These are phyloP conservation scores for Arthrinium phaeospermum DNA, from an alignment of 2,329 filamentous ascomycete genomes.

Conservation along the genomic window DNA sequence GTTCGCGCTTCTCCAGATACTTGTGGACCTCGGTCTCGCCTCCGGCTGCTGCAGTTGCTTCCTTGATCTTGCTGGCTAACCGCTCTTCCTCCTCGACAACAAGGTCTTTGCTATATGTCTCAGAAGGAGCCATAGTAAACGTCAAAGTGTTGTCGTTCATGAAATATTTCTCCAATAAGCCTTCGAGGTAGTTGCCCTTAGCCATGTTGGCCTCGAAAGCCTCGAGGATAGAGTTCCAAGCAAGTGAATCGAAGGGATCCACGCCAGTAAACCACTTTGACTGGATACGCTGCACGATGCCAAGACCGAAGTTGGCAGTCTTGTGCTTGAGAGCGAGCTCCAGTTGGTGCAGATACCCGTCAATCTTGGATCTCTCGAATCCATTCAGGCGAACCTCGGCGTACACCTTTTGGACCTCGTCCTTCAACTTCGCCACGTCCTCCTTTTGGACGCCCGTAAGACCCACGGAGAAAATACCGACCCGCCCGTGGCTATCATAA, in stretches of 20 bases:
- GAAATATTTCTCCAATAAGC: constrained; percentile 86
- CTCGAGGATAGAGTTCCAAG: constrained; percentile 88
- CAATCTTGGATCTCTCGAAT: constrained; percentile 88
- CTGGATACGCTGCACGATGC: constrained; percentile 85
- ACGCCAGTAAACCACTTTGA: constrained; percentile 95
- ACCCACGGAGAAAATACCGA: constrained; percentile 87
- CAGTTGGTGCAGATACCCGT: constrained; percentile 90
- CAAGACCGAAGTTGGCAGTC: constrained; percentile 92
- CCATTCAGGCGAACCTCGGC: constrained; percentile 73
- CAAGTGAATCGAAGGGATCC: constrained; percentile 87
- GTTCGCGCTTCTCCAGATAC: constrained; percentile 77
- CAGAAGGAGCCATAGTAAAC: constrained; percentile 92
- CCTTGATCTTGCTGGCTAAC: constrained; percentile 74
- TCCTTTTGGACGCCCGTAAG: constrained; percentile 86
- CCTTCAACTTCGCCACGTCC: constrained; percentile 78
- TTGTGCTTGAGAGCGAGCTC: constrained; percentile 96
- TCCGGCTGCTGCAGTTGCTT: constrained; percentile 71
- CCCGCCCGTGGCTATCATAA: constrained; percentile 79
- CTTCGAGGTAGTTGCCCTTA: constrained; percentile 80
- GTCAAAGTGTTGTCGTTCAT: constrained; percentile 85
- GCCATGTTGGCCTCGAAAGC: constrained; percentile 81
- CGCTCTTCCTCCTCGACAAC: constrained; percentile 78
- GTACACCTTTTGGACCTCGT: constrained; percentile 75
- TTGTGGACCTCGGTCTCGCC: constrained; percentile 73
- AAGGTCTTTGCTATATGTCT: constrained; percentile 75